Base-by-base conservation (phyloP, 805 yeast genomes). In the Grigorovia yakushimaensis region DNA sequence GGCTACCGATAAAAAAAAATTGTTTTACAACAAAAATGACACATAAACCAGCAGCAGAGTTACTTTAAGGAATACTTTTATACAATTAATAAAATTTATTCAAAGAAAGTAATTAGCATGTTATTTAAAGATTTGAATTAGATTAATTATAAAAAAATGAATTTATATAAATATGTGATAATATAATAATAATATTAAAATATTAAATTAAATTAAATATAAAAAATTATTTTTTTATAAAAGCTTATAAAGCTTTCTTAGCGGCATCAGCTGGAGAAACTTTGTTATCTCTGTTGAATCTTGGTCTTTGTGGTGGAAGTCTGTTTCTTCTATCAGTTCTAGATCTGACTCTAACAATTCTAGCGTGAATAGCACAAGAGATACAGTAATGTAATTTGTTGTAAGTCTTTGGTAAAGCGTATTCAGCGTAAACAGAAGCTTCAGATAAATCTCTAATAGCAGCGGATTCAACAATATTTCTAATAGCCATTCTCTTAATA, bases 381-480 rank as follows among this genome's bases (percentile, higher is more conserved):
- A 93, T 93, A 84, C 99, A 93, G 93, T 93, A 93, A 84, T 91
- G 97, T 75, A 91, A 82, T 82, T 93, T 93, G 88, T 93, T 86
- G 94, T 91, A 93, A 72, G 93, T 84, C 84, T 93, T 93, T 78
- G 99, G 99, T 69, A 93, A 79, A 70, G 96, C 98, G 81, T 93
- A 93, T 82, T 93, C 98, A 69, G 86, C 80, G 85, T 93, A 93
- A 68, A 93, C 98, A 54, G 97, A 89, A 68, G 98, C 98, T 79
- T 93, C 99, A 66, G 96, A 86, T 76, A 93, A 81, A 78, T 93
- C 99, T 84, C 99, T 89, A 72, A 93, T 95, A 69, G 98, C 93
- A 73, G 98, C 98, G 66, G 96, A 93, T 82, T 93, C 99, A 68
- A 93, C 99, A 91, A 93, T 93, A 95, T 93, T 93, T 82, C 97